phyloP scores from a whole-genome alignment of 179 eudicot species.

The Silene coronaria region DNA sequence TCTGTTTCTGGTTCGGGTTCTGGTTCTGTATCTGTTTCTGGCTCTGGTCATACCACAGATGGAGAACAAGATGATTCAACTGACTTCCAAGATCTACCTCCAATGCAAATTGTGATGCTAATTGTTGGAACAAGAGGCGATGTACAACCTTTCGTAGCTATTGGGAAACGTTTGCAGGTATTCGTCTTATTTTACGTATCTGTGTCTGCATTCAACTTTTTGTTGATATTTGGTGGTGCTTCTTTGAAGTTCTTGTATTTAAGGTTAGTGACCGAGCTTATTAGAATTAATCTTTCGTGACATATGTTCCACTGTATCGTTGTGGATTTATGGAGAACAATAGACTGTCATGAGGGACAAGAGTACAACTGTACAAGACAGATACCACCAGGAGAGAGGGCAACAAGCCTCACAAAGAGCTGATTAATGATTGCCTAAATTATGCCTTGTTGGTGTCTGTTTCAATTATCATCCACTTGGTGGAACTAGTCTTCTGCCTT shows the following conservation, averaged over 20 bases:
- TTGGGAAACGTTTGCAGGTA: slow-evolving; percentile 76
- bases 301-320: neutral
- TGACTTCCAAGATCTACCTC: slow-evolving; percentile 39
- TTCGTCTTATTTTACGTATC: neutral
- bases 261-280: neutral
- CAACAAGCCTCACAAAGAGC: too few relatives aligned
- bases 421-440: too few relatives aligned
- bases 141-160: slow-evolving; percentile 90
- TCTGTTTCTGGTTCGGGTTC: neutral
- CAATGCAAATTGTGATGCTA: slow-evolving; percentile 76
- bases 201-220: neutral
- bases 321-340: slow-evolving; percentile 1
- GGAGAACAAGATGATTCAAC: slow-evolving; percentile 34
- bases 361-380: too few relatives aligned
- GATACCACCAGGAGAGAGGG: too few relatives aligned
- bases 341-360: slow-evolving; percentile 1
- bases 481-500: too few relatives aligned
- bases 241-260: neutral
- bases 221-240: neutral
- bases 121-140: slow-evolving; percentile 92
- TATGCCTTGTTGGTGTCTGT: neutral
- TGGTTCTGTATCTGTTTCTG: neutral
- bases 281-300: neutral
- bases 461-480: neutral
- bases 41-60: slow-evolving; percentile 25